Conservation (phyloP, 2,329 filamentous ascomycete species). For the Fusarium algeriense region DNA sequence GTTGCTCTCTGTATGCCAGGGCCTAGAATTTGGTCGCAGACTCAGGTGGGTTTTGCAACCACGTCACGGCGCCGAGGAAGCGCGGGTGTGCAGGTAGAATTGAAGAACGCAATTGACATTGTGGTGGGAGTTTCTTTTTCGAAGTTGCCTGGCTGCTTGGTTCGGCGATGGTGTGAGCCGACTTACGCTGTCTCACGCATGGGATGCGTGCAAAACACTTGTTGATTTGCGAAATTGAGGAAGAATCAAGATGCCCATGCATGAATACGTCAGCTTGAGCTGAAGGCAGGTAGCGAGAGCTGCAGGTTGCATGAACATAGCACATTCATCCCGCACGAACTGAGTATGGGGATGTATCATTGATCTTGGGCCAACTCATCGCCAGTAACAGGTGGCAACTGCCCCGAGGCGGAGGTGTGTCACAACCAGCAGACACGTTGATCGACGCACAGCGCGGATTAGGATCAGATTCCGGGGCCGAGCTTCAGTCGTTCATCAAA, state of each 20-base stretch:
- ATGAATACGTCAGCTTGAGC: slow-evolving; percentile 23
- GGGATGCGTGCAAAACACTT: not conserved
- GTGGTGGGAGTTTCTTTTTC: slow-evolving; percentile 12
- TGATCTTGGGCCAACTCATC: slow-evolving; percentile 3
- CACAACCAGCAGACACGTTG: slow-evolving; percentile 38
- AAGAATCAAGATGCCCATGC: not conserved
- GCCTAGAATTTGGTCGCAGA: slow-evolving; percentile 39
- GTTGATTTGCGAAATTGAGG: slow-evolving; percentile 1
- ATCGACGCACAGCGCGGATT: slow-evolving; percentile 37
- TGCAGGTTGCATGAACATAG: slow-evolving; percentile 26
- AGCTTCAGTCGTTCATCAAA: slow-evolving; percentile 29
- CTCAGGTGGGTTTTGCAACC: slow-evolving; percentile 39
- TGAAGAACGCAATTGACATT: slow-evolving; percentile 22
- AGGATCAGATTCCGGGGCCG: slow-evolving; percentile 18
- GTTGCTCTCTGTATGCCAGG: slow-evolving; percentile 23
- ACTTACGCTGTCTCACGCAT: not conserved
- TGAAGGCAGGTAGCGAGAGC: slow-evolving; percentile 8
- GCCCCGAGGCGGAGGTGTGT: slow-evolving; percentile 15
- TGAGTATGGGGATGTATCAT: slow-evolving; percentile 1
- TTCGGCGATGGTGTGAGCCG: slow-evolving; percentile 1
- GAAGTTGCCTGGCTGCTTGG: slow-evolving; percentile 14
- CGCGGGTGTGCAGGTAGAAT: slow-evolving; percentile 23
- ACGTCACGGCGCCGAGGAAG: slow-evolving; percentile 39
- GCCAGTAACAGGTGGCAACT: slow-evolving; percentile 2
- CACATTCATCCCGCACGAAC: slow-evolving; percentile 4